Evolutionary conservation across 768 basidiomycete species (phyloP).

Genomic region (Lyophyllum decastes): DNA sequence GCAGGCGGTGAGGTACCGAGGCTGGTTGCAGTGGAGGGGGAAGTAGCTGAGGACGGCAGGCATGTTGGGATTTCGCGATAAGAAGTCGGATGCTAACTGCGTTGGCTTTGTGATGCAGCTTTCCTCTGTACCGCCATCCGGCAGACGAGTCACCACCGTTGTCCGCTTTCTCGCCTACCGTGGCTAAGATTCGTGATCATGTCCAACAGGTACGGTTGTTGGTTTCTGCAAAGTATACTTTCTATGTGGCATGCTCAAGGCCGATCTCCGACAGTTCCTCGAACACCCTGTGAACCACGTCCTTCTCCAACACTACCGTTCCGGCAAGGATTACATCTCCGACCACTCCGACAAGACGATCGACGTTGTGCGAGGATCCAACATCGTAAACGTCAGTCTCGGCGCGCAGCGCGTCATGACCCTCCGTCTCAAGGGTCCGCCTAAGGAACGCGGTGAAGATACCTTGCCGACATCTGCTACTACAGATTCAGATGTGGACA

Average conservation of each 20-base stretch:
- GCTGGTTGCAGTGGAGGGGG: conserved; percentile 62
- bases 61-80: conserved; percentile 6
- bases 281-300: conserved; percentile 80
- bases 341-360: conserved; percentile 89
- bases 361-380: conserved; percentile 73
- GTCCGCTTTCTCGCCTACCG: conserved; percentile 66
- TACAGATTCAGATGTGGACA: too few species aligned
- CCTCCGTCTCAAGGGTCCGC: conserved; percentile 58
- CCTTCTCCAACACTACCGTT: conserved; percentile 79
- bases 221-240: background rate
- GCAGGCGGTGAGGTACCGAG: conserved; percentile 75
- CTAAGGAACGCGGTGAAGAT: too few species aligned
- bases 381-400: conserved; percentile 79
- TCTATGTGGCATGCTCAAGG: too few species aligned
- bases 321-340: conserved; percentile 80
- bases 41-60: conserved; percentile 47
- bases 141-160: conserved; percentile 77
- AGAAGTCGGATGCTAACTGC: background rate
- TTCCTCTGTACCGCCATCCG: conserved; percentile 82
- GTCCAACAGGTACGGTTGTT: conserved; percentile 47
- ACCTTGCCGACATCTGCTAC: too few species aligned
- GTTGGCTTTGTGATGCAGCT: conserved; percentile 44
- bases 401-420: conserved; percentile 80
- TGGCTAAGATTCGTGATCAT: conserved; percentile 60
- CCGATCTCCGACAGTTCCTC: conserved; percentile 25